Evolutionary conservation across 306 rosid species (phyloP).

Genomic region (Notholithocarpus densiflorus): DNA sequence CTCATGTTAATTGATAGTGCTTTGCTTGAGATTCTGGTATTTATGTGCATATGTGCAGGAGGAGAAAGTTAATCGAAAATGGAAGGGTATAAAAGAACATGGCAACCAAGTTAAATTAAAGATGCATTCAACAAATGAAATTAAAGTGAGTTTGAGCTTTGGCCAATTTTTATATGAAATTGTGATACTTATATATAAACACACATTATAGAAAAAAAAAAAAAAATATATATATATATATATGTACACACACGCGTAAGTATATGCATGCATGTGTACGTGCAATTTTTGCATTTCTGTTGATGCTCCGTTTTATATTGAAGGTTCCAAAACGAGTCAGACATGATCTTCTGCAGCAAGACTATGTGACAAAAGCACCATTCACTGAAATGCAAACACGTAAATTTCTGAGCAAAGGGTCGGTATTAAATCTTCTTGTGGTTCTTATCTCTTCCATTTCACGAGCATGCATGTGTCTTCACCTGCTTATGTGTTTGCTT

Average conservation of each 20-base stretch:
- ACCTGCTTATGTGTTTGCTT: background rate
- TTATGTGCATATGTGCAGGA: constrained; percentile 36
- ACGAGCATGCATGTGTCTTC: constrained; percentile 3
- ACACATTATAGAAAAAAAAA: background rate
- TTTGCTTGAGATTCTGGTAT: constrained; percentile 18
- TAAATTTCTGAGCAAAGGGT: constrained; percentile 56
- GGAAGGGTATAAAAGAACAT: constrained; percentile 40
- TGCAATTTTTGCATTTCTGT: constrained; percentile 2
- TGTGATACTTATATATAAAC: background rate
- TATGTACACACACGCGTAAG: too few relatives aligned
- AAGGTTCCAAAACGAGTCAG: constrained; percentile 58
- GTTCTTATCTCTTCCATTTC: background rate
- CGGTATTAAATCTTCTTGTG: constrained; percentile 14
- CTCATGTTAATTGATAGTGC: background rate
- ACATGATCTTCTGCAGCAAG: constrained; percentile 45
- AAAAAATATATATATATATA: background rate
- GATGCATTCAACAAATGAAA: constrained; percentile 53
- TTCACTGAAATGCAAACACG: constrained; percentile 43
- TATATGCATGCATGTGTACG: too few relatives aligned
- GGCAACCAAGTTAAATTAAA: constrained; percentile 40
- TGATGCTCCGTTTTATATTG: constrained; percentile 15
- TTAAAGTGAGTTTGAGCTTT: constrained; percentile 50
- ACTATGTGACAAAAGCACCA: constrained; percentile 35
- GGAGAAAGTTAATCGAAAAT: constrained; percentile 48
- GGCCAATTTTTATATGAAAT: background rate